Conservation (phyloP, 2,329 filamentous ascomycete genomes). For the Aspergillus novofumigatus region DNA sequence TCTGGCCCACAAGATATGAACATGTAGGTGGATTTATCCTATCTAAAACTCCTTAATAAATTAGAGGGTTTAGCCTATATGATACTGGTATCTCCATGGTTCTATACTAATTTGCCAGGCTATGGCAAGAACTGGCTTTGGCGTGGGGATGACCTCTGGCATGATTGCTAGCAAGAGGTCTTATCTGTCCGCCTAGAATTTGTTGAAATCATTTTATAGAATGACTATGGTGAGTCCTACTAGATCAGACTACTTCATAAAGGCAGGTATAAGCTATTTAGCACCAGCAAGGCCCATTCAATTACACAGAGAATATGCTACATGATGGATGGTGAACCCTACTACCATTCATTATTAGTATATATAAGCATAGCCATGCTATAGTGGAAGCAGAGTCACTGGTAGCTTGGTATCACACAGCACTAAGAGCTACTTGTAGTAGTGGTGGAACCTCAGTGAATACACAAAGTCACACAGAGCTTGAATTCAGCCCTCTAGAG, state of each 20-base stretch:
- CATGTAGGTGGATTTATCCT: constrained; percentile 21
- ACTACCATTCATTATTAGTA: no score
- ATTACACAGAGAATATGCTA: constrained; percentile 25
- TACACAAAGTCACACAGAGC: not conserved
- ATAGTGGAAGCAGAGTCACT: constrained; percentile 21
- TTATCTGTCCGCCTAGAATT: constrained; percentile 49
- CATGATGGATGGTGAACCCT: constrained; percentile 28
- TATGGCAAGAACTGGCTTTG: constrained; percentile 62
- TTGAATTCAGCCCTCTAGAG: constrained; percentile 9
- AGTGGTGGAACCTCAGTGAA: constrained; percentile 20
- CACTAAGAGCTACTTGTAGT: constrained; percentile 15
- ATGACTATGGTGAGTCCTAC: constrained; percentile 59
- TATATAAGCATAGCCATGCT: constrained; percentile 6
- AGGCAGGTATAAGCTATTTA: constrained; percentile 38
- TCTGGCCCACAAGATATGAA: no score
- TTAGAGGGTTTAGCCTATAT: constrained; percentile 40
- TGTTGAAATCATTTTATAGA: constrained; percentile 57
- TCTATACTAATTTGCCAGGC: constrained; percentile 52
- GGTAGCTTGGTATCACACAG: constrained; percentile 26
- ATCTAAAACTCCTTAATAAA: constrained; percentile 27
- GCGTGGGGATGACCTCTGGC: constrained; percentile 58
- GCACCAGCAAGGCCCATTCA: constrained; percentile 36
- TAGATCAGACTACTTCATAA: constrained; percentile 51
- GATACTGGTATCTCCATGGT: constrained; percentile 56
- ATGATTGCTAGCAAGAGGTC: constrained; percentile 54